Evolutionary conservation across 495 filamentous ascomycete species (phyloP).

Genomic region (Aspergillus ellipticus): DNA sequence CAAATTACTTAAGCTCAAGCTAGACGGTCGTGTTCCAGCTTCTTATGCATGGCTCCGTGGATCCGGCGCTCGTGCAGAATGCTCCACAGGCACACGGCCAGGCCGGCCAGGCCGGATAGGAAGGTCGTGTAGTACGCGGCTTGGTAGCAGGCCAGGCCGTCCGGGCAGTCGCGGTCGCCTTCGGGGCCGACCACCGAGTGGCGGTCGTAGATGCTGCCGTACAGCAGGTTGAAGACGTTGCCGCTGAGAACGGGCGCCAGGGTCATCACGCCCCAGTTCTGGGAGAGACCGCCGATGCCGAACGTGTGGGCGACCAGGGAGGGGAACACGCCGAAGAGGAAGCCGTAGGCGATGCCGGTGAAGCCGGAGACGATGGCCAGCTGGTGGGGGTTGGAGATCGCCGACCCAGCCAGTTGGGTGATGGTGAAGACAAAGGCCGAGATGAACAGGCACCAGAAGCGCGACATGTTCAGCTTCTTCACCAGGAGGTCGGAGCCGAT

Average conservation of each 20-base stretch:
- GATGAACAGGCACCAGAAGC: conserved; percentile 83
- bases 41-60: conserved; percentile 24
- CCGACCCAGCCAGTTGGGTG: conserved; percentile 75
- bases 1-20: conserved; percentile 23
- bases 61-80: conserved; percentile 63
- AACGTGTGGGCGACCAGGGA: conserved; percentile 89
- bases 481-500: conserved; percentile 88
- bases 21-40: conserved; percentile 34
- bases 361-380: conserved; percentile 76
- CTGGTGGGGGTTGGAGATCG: conserved; percentile 73
- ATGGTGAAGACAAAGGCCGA: conserved; percentile 74
- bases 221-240: conserved; percentile 89
- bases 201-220: conserved; percentile 70
- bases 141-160: conserved; percentile 78
- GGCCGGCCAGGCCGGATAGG: conserved; percentile 63
- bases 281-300: conserved; percentile 79
- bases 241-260: conserved; percentile 78
- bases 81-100: conserved; percentile 68
- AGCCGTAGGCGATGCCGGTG: conserved; percentile 87
- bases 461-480: conserved; percentile 71
- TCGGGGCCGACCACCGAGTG: conserved; percentile 66
- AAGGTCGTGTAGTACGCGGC: conserved; percentile 83
- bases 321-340: conserved; percentile 92
- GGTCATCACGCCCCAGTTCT: conserved; percentile 95
- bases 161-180: conserved; percentile 69